Percentiles rank a stretch among this genome's conserved stretches.
Conservation (phyloP, 306 rosid genomes). For the Astragalus glycyphyllos region DNA sequence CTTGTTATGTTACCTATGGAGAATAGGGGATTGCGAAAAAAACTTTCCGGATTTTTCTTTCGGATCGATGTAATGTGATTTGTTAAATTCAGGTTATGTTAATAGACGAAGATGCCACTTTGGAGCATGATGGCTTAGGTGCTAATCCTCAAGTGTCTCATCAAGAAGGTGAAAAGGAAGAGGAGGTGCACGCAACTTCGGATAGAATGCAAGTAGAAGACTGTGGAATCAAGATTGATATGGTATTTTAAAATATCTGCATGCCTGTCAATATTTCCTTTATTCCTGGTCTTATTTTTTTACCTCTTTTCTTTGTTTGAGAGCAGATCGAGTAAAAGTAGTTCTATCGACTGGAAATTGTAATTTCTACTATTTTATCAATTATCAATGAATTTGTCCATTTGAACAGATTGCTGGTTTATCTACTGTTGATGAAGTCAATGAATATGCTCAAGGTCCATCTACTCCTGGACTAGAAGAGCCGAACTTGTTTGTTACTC, state of each 20-base stretch:
- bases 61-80: conserved; percentile 32
- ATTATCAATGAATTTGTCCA: conserved; percentile 31
- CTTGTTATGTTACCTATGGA: conserved; percentile 31
- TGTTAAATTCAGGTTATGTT: conserved; percentile 68
- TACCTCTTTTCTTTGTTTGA: conserved; percentile 13
- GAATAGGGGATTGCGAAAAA: not conserved
- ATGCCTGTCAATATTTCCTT: conserved; percentile 12
- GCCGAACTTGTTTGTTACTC: conserved; percentile 57
- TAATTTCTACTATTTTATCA: conserved; percentile 33
- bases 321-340: conserved; percentile 32
- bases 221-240: conserved; percentile 52
- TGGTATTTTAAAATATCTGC: conserved; percentile 31
- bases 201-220: conserved; percentile 47
- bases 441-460: conserved; percentile 67
- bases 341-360: conserved; percentile 8
- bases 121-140: conserved; percentile 56
- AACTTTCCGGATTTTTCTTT: conserved; percentile 29
- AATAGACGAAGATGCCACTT: conserved; percentile 60
- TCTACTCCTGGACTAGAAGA: conserved; percentile 74
- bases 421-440: conserved; percentile 45
- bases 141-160: conserved; percentile 50
- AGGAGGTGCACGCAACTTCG: conserved; percentile 52
- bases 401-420: conserved; percentile 60
- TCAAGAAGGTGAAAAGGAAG: conserved; percentile 54
- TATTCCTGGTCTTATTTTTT: conserved; percentile 9